Evolutionary conservation across 2,329 filamentous ascomycete genomes (phyloP), one percentile per base, ranked within the genome.

Genomic region (Aspergillus candidus): DNA sequence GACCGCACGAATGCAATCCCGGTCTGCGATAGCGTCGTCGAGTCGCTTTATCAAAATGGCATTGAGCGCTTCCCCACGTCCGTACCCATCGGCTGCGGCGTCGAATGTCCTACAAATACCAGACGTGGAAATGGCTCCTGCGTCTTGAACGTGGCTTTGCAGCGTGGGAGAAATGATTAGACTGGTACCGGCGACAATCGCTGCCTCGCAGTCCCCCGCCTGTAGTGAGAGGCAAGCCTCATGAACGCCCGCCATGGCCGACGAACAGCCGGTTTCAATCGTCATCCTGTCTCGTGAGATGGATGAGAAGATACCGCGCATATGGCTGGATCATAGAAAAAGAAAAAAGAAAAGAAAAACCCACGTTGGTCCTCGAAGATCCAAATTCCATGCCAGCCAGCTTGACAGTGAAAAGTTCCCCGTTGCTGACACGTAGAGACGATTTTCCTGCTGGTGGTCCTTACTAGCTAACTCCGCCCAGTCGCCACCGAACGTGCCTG

Each of bases 181-280:
- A 37, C 63, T 68, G 1, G 52, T 51, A 2, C 67, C 66, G 2
- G 51, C 60, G 1, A 68, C 65, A 2, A 71, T 36, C 2, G 67
- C 65, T 1, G 42, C 32, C 4, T 44, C 38, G 34, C 52, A 53
- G n/a, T 51, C 45, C 6, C 44, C 44, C 4, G 22, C 8, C 29
- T 47, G 4, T 38, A 51, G 6, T 60, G 43, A 6, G 50, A 52
- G 62, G 57, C 40, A 58, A 10, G 54, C 54, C 11, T 48, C 43
- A 33, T 70, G 54, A 1, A 71, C 43, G 8, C 40, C 55, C 1
- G 54, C 46, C 4, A 68, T 32, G 1, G 65, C 56, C 0, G 66
- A 59, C 0, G 66, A 70, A 36, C 69, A 70, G 1, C 57, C 70
- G 0, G 69, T 71, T 11, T 58, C 52, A 4, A 68, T 49, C 2